Percentiles rank a stretch among this genome's conserved stretches.
Conservation (phyloP, 2,329 filamentous ascomycete genomes). For the Fusarium piperis region DNA sequence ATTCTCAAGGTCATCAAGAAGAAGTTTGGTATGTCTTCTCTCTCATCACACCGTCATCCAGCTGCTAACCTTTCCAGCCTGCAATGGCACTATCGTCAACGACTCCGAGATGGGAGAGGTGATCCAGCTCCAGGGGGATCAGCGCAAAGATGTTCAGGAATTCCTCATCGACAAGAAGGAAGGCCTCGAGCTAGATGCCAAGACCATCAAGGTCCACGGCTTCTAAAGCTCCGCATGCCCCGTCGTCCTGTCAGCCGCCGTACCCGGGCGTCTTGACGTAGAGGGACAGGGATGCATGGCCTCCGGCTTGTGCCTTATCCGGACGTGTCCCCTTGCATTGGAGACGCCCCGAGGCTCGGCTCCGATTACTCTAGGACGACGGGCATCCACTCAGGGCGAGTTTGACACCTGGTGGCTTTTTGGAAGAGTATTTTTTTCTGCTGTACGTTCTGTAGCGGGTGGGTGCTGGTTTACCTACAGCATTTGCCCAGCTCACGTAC, state of each 20-base stretch:
- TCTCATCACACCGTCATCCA: neutral
- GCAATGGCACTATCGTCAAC: slow-evolving; percentile 99
- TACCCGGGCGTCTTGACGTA: slow-evolving; percentile 45
- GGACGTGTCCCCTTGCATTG: slow-evolving; percentile 37
- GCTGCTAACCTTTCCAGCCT: slow-evolving; percentile 65
- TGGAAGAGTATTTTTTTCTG: slow-evolving; percentile 39
- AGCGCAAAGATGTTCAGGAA: slow-evolving; percentile 98
- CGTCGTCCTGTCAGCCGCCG: slow-evolving; percentile 51
- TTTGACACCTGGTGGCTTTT: slow-evolving; percentile 39
- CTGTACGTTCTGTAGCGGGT: slow-evolving; percentile 31
- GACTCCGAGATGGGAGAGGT: slow-evolving; percentile 98
- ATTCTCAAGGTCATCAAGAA: slow-evolving; percentile 99
- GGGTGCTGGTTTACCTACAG: slow-evolving; percentile 7
- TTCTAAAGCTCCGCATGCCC: slow-evolving; percentile 55
- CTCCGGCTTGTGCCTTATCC: slow-evolving; percentile 44
- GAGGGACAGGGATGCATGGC: slow-evolving; percentile 47
- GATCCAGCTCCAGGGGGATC: slow-evolving; percentile 99
- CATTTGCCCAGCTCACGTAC: slow-evolving; percentile 34
- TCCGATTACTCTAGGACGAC: slow-evolving; percentile 46
- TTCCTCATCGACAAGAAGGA: slow-evolving; percentile 97
- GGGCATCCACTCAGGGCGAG: slow-evolving; percentile 45
- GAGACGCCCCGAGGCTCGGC: slow-evolving; percentile 45
- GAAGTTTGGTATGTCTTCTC: slow-evolving; percentile 81
- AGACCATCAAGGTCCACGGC: slow-evolving; percentile 91
- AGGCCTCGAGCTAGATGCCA: slow-evolving; percentile 90